A percentile compares a stretch with the other conserved stretches of the same genome.
Evolutionary conservation across 73 alveolate species (phyloP).

Genomic region (Blepharisma stoltei): DNA sequence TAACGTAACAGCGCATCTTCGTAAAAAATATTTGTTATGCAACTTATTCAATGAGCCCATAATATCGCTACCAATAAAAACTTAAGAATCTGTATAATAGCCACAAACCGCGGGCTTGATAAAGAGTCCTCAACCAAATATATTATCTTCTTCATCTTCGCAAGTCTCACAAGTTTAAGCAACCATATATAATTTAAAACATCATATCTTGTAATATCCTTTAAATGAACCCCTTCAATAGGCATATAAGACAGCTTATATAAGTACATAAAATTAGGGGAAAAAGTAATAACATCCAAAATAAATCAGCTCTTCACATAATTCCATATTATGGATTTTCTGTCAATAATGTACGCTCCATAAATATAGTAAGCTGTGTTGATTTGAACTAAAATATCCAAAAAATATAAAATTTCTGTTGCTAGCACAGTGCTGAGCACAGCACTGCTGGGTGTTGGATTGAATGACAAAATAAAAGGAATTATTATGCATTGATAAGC

Average conservation of each 20-base stretch:
- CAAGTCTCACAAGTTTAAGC: conserved; percentile 14
- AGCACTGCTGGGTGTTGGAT: no score
- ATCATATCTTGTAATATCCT: not conserved
- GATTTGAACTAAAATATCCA: conserved; percentile 25
- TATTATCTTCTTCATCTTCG: not conserved
- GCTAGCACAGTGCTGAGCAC: no score
- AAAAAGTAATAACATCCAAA: not conserved
- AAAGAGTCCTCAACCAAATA: conserved; percentile 14
- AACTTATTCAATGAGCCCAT: not conserved
- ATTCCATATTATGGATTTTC: conserved; percentile 16
- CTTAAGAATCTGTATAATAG: not conserved
- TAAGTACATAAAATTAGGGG: not conserved
- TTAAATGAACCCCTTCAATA: not conserved
- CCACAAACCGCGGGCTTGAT: not conserved
- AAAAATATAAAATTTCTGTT: not conserved
- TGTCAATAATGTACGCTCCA: conserved; percentile 29
- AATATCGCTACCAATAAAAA: not conserved
- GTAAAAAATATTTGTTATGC: not conserved
- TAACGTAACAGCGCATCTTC: not conserved
- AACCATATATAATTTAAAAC: conserved; percentile 16
- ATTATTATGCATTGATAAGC: no score
- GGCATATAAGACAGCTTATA: not conserved
- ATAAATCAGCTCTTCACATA: not conserved
- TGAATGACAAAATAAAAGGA: no score
- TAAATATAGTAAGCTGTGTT: conserved; percentile 33